Evolutionary conservation across 805 yeast species (phyloP).

Genomic region (Candida silvatica): DNA sequence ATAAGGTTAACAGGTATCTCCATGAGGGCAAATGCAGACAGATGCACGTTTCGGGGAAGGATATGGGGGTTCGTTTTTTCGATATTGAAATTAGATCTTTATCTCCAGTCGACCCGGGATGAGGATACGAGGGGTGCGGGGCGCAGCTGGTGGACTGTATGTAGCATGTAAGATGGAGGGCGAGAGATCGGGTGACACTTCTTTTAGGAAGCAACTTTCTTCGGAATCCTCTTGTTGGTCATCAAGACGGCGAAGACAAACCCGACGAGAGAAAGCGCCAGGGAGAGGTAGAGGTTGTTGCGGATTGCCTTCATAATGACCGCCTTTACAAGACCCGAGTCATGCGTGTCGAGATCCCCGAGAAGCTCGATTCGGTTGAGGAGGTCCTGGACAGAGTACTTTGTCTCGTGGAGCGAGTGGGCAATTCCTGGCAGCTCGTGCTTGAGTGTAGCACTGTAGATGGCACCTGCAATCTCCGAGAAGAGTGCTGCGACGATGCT

Average conservation of each 20-base stretch:
- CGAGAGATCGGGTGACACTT: no score
- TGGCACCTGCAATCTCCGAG: slow-evolving; percentile 33
- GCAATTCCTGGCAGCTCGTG: slow-evolving; percentile 7
- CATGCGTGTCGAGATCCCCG: slow-evolving; percentile 5
- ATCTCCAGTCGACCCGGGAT: no score
- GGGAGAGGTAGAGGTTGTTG: slow-evolving; percentile 31
- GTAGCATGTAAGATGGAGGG: no score
- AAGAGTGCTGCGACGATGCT: slow-evolving; percentile 38
- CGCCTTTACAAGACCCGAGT: slow-evolving; percentile 9
- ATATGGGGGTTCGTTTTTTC: no score
- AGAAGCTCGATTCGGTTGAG: slow-evolving; percentile 3
- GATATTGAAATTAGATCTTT: not conserved
- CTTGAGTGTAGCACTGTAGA: slow-evolving; percentile 25
- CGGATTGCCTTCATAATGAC: slow-evolving; percentile 29
- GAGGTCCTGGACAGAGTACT: not conserved
- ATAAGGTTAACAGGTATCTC: no score
- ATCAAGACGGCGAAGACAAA: slow-evolving; percentile 27
- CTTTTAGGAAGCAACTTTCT: slow-evolving; percentile 5
- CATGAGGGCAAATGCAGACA: not conserved
- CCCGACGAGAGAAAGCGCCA: slow-evolving; percentile 28
- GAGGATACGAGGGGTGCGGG: no score
- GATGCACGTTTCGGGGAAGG: not conserved
- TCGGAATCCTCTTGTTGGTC: slow-evolving; percentile 35
- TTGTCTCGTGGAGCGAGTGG: not conserved
- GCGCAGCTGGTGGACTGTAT: no score